Percentiles rank a stretch among this genome's conserved stretches.
Evolutionary conservation across 805 yeast genomes (phyloP).

Genomic region (Wickerhamia fluorescens): DNA sequence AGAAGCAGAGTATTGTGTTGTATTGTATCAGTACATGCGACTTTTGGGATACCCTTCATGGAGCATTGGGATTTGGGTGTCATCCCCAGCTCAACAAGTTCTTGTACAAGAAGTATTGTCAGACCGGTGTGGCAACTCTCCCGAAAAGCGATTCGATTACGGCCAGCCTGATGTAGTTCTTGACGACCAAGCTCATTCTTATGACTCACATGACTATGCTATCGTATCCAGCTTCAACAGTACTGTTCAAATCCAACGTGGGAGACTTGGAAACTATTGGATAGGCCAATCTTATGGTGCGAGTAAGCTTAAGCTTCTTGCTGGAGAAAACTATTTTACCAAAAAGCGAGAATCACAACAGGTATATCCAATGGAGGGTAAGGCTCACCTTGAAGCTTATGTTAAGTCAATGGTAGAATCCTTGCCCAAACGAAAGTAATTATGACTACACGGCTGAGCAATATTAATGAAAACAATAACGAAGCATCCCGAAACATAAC

Average conservation of each 20-base stretch:
- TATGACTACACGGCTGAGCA: too few species aligned
- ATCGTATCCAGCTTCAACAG: slow-evolving; percentile 12
- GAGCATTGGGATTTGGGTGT: slow-evolving; percentile 35
- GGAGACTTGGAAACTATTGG: slow-evolving; percentile 20
- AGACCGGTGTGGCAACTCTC: slow-evolving; percentile 1
- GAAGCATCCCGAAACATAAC: too few species aligned
- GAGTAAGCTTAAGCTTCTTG: slow-evolving; percentile 8
- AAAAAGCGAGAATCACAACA: slow-evolving; percentile 3
- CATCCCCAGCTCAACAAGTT: slow-evolving; percentile 32
- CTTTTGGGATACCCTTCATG: slow-evolving; percentile 34
- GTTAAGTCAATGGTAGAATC: slow-evolving; percentile 14
- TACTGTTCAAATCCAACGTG: slow-evolving; percentile 10
- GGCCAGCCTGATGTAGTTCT: slow-evolving; percentile 11
- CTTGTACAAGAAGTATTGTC: slow-evolving; percentile 35
- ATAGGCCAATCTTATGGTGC: slow-evolving; percentile 4
- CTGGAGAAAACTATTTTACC: slow-evolving; percentile 9
- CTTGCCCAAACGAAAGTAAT: too few species aligned
- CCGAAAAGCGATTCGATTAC: slow-evolving; percentile 11
- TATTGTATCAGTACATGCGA: slow-evolving; percentile 40
- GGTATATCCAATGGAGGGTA: slow-evolving; percentile 10
- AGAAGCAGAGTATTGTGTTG: slow-evolving; percentile 42
- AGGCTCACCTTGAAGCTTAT: slow-evolving; percentile 15
- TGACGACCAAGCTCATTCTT: not conserved
- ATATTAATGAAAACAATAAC: too few species aligned
- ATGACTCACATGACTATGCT: slow-evolving; percentile 5